Conservation (phyloP, 2,329 filamentous ascomycete genomes). For the Cryphonectria japonica region DNA sequence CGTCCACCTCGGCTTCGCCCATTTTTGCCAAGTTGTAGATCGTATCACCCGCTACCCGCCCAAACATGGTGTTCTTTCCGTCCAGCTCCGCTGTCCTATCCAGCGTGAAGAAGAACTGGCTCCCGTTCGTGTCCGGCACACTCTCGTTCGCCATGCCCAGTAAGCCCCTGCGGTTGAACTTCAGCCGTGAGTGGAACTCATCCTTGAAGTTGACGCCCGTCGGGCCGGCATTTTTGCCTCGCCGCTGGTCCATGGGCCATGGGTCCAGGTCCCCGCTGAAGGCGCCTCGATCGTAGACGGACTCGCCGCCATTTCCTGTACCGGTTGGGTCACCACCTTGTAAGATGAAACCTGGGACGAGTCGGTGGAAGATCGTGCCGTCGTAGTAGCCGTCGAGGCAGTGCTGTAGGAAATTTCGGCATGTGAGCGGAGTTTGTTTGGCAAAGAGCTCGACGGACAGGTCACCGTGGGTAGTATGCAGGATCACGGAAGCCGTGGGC, state of each 20-base stretch:
- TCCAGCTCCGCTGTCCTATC: constrained; percentile 83
- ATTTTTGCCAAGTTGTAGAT: constrained; percentile 97
- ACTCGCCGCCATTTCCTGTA: constrained; percentile 88
- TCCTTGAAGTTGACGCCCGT: constrained; percentile 70
- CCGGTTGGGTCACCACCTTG: constrained; percentile 95
- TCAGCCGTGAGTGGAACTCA: constrained; percentile 89
- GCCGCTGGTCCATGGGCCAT: constrained; percentile 68
- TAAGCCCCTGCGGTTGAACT: constrained; percentile 88
- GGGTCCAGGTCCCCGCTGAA: constrained; percentile 74
- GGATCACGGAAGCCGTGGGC: constrained; percentile 86
- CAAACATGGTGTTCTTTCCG: constrained; percentile 91
- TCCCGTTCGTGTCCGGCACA: constrained; percentile 78
- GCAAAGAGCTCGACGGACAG: constrained; percentile 92
- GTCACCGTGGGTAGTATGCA: constrained; percentile 89
- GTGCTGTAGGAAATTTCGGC: constrained; percentile 93
- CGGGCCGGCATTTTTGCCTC: constrained; percentile 62
- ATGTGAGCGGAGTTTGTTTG: constrained; percentile 88
- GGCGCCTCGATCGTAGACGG: constrained; percentile 85
- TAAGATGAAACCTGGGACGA: constrained; percentile 89
- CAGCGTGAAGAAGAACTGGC: constrained; percentile 96
- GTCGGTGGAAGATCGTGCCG: constrained; percentile 89
- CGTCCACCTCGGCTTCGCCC: constrained; percentile 81
- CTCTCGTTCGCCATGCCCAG: constrained; percentile 96
- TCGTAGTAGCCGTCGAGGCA: constrained; percentile 96
- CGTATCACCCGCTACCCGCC: constrained; percentile 87